Percentiles rank a stretch among this genome's conserved stretches.
phyloP scores from a whole-genome alignment of 306 rosid genomes.

The Cucumis hystrix region DNA sequence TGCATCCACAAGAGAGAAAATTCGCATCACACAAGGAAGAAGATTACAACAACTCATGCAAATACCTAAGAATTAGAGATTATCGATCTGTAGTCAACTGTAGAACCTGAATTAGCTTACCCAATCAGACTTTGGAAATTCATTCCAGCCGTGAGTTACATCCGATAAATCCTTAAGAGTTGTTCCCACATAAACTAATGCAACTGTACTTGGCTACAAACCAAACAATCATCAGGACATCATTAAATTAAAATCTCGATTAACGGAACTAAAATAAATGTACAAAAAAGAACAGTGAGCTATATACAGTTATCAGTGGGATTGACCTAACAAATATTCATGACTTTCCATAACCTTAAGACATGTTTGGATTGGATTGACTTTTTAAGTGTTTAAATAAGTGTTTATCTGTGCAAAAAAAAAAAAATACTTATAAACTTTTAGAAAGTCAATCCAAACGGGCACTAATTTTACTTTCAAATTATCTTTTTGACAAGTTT shows the following conservation, averaged over 20 bases:
- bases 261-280: not conserved
- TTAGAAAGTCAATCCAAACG: too few species aligned
- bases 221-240: slow-evolving; percentile 4
- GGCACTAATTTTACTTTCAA: not conserved
- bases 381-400: too few species aligned
- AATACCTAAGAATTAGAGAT: slow-evolving; percentile 2
- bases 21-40: not conserved
- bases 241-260: not conserved
- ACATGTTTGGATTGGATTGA: too few species aligned
- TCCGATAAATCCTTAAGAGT: slow-evolving; percentile 95
- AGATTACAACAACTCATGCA: not conserved
- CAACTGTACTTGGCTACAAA: slow-evolving; percentile 82
- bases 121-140: slow-evolving; percentile 77
- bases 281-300: not conserved
- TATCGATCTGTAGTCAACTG: not conserved
- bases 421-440: too few species aligned
- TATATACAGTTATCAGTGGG: not conserved
- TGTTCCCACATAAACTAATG: slow-evolving; percentile 82
- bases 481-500: not conserved
- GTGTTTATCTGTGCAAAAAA: too few species aligned
- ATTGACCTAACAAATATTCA: not conserved
- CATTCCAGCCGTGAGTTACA: slow-evolving; percentile 91
- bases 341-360: not conserved
- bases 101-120: slow-evolving; percentile 27
- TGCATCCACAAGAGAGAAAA: slow-evolving; percentile 32